phyloP scores from a whole-genome alignment of 2,329 filamentous ascomycete genomes.

The Cladobotryum mycophilum region DNA sequence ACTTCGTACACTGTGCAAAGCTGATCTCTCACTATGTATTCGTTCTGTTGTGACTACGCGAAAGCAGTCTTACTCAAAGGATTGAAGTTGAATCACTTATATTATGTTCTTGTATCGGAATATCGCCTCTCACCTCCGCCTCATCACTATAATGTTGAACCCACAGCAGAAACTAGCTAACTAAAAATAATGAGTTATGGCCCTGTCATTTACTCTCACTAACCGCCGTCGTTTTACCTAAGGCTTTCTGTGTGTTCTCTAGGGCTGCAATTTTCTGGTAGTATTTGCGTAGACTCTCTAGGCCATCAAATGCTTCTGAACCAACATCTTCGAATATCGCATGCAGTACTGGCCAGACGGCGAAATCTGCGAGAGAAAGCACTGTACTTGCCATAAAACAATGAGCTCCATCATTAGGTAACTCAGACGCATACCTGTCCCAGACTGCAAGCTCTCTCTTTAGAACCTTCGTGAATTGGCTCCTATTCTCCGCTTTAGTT shows the following conservation, averaged over 20 bases:
- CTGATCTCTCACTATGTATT: too few relatives aligned
- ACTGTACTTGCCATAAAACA: constrained; percentile 40
- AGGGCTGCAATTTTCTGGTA: constrained; percentile 26
- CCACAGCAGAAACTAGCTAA: too few relatives aligned
- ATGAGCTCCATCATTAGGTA: constrained; percentile 14
- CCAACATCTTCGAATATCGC: constrained; percentile 34
- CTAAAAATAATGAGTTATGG: too few relatives aligned
- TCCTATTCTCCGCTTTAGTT: constrained; percentile 9
- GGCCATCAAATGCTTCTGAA: constrained; percentile 23
- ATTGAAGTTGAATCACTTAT: too few relatives aligned
- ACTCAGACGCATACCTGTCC: constrained; percentile 29
- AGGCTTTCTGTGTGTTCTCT: constrained; percentile 18
- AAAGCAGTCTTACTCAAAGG: too few relatives aligned
- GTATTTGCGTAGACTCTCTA: constrained; percentile 30
- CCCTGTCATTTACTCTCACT: background rate
- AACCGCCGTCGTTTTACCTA: constrained; percentile 11
- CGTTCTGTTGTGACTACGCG: too few relatives aligned
- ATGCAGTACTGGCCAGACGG: constrained; percentile 50
- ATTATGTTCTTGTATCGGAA: too few relatives aligned
- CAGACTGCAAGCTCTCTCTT: constrained; percentile 33
- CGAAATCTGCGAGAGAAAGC: constrained; percentile 47
- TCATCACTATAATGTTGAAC: too few relatives aligned
- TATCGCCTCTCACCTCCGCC: too few relatives aligned
- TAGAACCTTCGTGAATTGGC: constrained; percentile 18
- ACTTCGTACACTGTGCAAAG: too few relatives aligned